A percentile compares a stretch with the other conserved stretches of the same genome.
Evolutionary conservation across 768 basidiomycete species (phyloP).

Genomic region (Mycena kentingensis): DNA sequence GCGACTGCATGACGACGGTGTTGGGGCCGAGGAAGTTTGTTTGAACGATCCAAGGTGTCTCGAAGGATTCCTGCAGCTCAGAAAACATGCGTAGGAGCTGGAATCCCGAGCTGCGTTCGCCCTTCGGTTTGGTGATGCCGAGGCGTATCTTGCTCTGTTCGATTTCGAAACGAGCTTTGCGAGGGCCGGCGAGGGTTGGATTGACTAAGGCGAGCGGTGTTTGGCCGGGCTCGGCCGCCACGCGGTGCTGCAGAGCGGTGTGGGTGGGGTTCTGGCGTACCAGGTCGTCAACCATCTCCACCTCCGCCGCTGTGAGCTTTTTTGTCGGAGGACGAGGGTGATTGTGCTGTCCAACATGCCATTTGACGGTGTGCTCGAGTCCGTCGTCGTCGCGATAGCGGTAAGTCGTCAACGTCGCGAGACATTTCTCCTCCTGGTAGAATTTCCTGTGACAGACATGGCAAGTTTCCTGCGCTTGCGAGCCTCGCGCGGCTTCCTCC

Average conservation of each 20-base stretch:
- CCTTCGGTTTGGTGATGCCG: neutral
- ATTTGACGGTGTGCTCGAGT: neutral
- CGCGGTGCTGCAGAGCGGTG: neutral
- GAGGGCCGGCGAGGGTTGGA: neutral
- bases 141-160: constrained; percentile 4
- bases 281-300: neutral
- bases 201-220: neutral
- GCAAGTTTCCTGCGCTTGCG: neutral
- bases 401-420: neutral
- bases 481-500: neutral
- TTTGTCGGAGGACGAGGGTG: neutral
- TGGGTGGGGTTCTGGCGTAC: neutral
- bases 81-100: neutral
- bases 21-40: neutral
- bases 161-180: constrained; percentile 1
- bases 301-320: neutral
- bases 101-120: neutral
- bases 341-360: neutral
- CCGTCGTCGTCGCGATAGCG: neutral
- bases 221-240: neutral
- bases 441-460: neutral
- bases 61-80: neutral
- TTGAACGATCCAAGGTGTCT: constrained; percentile 2
- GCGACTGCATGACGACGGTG: constrained; percentile 3
- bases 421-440: neutral